phyloP scores from a whole-genome alignment of 139 green algal genomes.

The Nannochloris sp. region DNA sequence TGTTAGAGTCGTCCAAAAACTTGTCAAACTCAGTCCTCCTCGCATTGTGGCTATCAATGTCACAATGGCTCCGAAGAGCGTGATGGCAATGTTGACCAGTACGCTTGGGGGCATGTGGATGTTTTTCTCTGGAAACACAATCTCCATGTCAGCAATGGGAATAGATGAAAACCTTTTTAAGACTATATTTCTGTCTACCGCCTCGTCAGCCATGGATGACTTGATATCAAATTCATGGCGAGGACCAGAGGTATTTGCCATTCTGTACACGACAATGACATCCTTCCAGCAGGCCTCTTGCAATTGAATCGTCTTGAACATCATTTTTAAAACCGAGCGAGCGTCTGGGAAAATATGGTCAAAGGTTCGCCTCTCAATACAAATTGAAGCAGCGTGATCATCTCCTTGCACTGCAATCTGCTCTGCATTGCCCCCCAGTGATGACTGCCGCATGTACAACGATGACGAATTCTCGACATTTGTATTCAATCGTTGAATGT shows the following conservation, averaged over 20 bases:
- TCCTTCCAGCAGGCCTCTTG: constrained; percentile 62
- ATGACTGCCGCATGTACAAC: not conserved
- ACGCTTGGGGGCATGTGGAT: constrained; percentile 7
- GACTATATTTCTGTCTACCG: constrained; percentile 46
- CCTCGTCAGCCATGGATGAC: constrained; percentile 3
- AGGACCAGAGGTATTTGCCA: not conserved
- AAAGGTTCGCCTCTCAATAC: constrained; percentile 21
- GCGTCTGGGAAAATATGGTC: constrained; percentile 39
- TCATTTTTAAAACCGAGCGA: constrained; percentile 33
- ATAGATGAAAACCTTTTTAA: constrained; percentile 63
- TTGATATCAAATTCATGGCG: constrained; percentile 21
- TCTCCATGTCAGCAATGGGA: constrained; percentile 69
- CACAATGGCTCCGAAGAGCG: not conserved
- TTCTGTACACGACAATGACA: constrained; percentile 63
- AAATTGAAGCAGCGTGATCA: constrained; percentile 10
- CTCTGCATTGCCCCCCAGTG: not conserved
- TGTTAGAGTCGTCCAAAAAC: constrained; percentile 5
- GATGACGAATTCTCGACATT: not conserved
- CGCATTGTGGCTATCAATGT: constrained; percentile 1
- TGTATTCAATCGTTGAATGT: no score
- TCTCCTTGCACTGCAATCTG: not conserved
- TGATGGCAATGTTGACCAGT: constrained; percentile 8
- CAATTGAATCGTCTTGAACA: constrained; percentile 42
- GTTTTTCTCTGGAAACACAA: constrained; percentile 70
- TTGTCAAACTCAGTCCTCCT: not conserved